Base-by-base conservation (phyloP, 768 basidiomycete genomes). In the Cystobasidium onofrii region DNA sequence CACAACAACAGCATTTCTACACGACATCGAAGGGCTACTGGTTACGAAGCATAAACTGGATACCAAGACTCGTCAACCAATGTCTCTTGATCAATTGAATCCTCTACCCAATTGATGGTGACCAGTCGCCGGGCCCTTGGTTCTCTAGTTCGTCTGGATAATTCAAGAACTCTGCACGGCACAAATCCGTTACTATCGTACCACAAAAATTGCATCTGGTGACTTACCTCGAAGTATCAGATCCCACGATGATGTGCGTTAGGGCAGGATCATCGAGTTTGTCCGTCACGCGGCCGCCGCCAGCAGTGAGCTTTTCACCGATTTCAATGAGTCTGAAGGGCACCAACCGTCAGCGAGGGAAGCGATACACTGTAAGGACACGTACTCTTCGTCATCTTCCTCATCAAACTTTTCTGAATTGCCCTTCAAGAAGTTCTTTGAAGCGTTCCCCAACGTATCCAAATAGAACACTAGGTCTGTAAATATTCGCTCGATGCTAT, bases 401-500 rank as follows among this genome's bases (percentile, higher is more conserved):
- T 39, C 44, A 15, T 54, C 23, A 9, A 52, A 13, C 33, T 31
- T 10, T 52, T 27, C 20, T 13, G n/a, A 23, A 3, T 27, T 27
- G 39, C 17, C 29, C 23, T 72, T 17, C 13, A 75, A n/a, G 15
- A 29, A 41, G 34, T 75, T 65, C 36, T 54, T 20, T 27, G 12
- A 20, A 10, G 73, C 75, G 33, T 73, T 65, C 27, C 43, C 74
- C 12, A 15, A 20, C 1, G 74, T 75, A 62, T 75, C 75, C 10
- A 75, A 64, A 52, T 75, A 75, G 63, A 75, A 73, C 50, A 63
- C 60, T 15, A 75, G 64, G 34, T 73, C 44, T 29, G 31, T 34
- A 41, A 75, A 75, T 1, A 75, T 62, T 36, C 54, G 43, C 15
- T 65, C 41, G 13, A 50, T 36, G 25, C 65, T 73, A 25, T 71